Base-by-base conservation (phyloP, 208 protist genomes). In the Leishmania braziliensis region DNA sequence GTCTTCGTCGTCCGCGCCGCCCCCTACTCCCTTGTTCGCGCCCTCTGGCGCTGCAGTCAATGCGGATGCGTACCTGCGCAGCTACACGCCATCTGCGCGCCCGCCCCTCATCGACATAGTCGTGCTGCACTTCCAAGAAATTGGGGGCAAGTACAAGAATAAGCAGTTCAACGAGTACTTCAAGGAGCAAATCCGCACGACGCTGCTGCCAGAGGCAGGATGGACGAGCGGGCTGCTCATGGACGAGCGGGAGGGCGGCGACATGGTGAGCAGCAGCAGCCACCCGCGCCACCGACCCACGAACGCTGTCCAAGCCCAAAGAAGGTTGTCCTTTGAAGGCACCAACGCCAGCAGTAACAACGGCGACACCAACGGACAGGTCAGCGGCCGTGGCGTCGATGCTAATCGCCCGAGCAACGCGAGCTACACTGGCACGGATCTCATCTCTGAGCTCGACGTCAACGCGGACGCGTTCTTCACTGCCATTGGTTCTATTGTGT, bases 101-200 rank as follows among this genome's bases (percentile, higher is more conserved):
- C 89, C 90, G 26, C 91, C 91, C 14, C 79, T 91, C 78, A 50
- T 95, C 23, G 94, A 97, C 76, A 86, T 97, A 1, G 80, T 97
- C 66, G 94, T 97, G n/a, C 48, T 97, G 5, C 94, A 97, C 77
- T 86, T 97, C 23, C 94, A 97, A 68, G 94, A 97, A 80, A 89
- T 97, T 65, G 94, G 94, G 29, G 94, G 94, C 46, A 95, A 93
- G 80, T 79, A 84, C 43, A 74, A 84, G 65, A 84, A 95, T 77
- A 73, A 66, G 69, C 83, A 79, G 26, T 94, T 97, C 73, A 95
- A 90, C 65, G 58, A 50, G 14, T 90, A 88, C 77, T 88, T 97
- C 46, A 74, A 73, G 48, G 78, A 89, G 76, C 84, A 86, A 33
- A 65, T 97, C 23, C 54, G 54, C 33, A 63, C 70, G 20, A 20